Percentiles rank a stretch among this genome's conserved stretches.
phyloP scores from a whole-genome alignment of 768 basidiomycete genomes.

The Bullera alba region DNA sequence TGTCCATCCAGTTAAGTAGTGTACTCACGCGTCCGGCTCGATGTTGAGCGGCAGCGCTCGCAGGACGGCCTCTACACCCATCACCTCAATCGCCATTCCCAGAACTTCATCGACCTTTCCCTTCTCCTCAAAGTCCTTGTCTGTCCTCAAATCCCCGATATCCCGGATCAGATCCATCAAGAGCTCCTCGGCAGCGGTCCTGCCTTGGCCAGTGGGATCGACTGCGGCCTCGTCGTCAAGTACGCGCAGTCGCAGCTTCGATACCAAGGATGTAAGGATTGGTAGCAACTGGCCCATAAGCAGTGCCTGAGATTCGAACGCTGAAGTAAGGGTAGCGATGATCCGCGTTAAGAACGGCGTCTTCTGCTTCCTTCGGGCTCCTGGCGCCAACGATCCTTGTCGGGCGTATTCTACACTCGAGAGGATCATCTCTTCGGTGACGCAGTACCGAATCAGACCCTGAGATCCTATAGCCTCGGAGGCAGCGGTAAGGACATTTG shows the following conservation, averaged over 20 bases:
- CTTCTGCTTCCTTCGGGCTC: slow-evolving; percentile 47
- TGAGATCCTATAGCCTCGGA: slow-evolving; percentile 36
- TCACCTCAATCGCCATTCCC: slow-evolving; percentile 69
- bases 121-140: slow-evolving; percentile 82
- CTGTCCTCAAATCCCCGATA: slow-evolving; percentile 65
- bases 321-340: slow-evolving; percentile 59
- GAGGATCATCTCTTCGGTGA: slow-evolving; percentile 59
- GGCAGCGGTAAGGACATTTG: slow-evolving; percentile 34
- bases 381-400: slow-evolving; percentile 51
- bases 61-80: slow-evolving; percentile 77
- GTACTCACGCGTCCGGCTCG: slow-evolving; percentile 66
- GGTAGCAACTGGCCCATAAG: slow-evolving; percentile 73
- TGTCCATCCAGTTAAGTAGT: too few relatives aligned
- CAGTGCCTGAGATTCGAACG: slow-evolving; percentile 64
- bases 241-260: slow-evolving; percentile 55
- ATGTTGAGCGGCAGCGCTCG: slow-evolving; percentile 73
- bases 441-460: slow-evolving; percentile 58
- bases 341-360: slow-evolving; percentile 60
- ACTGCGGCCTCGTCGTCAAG: slow-evolving; percentile 37
- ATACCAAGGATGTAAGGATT: slow-evolving; percentile 64
- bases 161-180: slow-evolving; percentile 63
- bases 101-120: slow-evolving; percentile 75
- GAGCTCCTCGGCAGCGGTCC: slow-evolving; percentile 62
- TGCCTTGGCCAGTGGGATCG: slow-evolving; percentile 42
- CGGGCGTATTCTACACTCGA: slow-evolving; percentile 36